A percentile compares a stretch with the other conserved stretches of the same genome.
Conservation (phyloP, 2,329 filamentous ascomycete genomes). For the Epichloe sp. region DNA sequence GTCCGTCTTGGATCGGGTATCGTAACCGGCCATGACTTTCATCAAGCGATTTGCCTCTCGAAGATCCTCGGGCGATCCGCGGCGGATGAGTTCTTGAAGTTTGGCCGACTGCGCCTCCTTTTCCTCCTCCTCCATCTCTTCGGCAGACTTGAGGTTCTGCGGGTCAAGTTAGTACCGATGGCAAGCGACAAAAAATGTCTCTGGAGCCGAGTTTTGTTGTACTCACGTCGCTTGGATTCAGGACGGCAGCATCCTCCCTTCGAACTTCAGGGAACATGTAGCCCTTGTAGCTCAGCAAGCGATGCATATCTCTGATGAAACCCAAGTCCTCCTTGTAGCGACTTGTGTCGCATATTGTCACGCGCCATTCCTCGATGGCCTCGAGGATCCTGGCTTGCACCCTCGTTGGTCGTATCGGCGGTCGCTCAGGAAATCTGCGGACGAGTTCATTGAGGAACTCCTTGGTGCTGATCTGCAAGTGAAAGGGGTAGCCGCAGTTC, state of each 20-base stretch:
- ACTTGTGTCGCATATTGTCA: conserved; percentile 96
- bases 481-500: conserved; percentile 98
- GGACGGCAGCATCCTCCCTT: conserved; percentile 84
- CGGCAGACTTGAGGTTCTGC: conserved; percentile 85
- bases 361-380: conserved; percentile 94
- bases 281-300: conserved; percentile 88
- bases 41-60: conserved; percentile 96
- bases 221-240: conserved; percentile 92
- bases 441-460: conserved; percentile 98
- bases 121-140: conserved; percentile 98
- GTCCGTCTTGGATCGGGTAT: conserved; percentile 90
- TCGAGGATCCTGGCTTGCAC: conserved; percentile 91
- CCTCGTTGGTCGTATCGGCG: conserved; percentile 70
- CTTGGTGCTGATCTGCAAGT: conserved; percentile 96
- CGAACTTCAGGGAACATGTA: conserved; percentile 90
- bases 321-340: conserved; percentile 95
- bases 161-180: not conserved
- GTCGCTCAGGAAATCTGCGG: conserved; percentile 85
- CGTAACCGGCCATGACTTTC: conserved; percentile 98
- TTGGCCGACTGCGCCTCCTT: conserved; percentile 93
- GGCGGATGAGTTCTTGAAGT: conserved; percentile 86
- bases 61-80: conserved; percentile 81
- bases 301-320: conserved; percentile 95
- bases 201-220: not conserved
- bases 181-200: conserved; percentile 14